Conservation (phyloP, 805 yeast species). For the Hanseniaspora thailandica region DNA sequence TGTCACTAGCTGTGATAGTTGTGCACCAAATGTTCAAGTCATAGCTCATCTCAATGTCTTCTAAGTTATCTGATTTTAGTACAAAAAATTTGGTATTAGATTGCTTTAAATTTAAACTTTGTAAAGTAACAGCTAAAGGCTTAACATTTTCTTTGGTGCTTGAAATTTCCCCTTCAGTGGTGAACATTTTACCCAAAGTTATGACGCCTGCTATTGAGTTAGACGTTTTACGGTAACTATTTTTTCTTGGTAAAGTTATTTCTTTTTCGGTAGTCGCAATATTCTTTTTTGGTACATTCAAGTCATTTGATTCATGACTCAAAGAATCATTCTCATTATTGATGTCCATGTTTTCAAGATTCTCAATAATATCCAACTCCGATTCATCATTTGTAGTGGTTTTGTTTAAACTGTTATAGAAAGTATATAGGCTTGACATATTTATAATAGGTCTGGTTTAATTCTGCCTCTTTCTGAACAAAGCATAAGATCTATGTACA, state of each 20-base stretch:
- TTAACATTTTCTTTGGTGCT: background rate
- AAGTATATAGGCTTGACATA: background rate
- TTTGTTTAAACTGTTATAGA: background rate
- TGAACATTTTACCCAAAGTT: background rate
- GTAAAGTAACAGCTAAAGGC: background rate
- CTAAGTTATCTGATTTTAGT: constrained; percentile 41
- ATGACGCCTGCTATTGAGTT: too few species aligned
- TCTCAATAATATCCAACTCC: background rate
- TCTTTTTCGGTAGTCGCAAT: background rate
- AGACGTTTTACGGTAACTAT: background rate
- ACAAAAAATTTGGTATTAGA: constrained; percentile 34
- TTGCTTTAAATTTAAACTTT: background rate
- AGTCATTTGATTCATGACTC: too few species aligned
- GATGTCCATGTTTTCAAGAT: background rate
- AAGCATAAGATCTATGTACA: background rate
- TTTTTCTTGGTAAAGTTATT: background rate
- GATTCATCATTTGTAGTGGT: background rate
- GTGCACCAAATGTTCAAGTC: constrained; percentile 47
- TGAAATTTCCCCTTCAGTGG: background rate
- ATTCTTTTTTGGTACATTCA: too few species aligned
- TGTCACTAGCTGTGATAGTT: constrained; percentile 43
- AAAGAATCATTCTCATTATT: background rate
- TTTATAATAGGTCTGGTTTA: too few species aligned
- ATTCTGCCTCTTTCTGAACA: too few species aligned
- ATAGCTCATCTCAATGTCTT: constrained; percentile 41